phyloP scores from a whole-genome alignment of 176 grass and related monocot species.

The Hordeum marinum region DNA sequence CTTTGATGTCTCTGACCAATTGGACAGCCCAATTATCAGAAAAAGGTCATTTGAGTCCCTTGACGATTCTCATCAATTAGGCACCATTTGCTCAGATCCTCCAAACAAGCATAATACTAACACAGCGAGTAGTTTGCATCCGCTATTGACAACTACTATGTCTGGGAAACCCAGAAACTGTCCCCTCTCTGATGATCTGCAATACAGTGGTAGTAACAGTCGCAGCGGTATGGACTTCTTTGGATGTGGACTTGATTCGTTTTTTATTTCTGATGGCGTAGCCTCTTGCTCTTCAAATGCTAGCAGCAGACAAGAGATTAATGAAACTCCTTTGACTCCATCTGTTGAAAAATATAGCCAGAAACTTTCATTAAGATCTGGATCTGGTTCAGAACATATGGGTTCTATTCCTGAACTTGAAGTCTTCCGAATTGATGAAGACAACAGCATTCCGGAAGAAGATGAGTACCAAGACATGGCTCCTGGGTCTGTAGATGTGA shows the following conservation, averaged over 20 bases:
- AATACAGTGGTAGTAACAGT: conserved; percentile 32
- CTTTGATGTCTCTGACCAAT: conserved; percentile 30
- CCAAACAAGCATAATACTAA: background rate
- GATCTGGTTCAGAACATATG: conserved; percentile 28
- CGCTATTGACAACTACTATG: conserved; percentile 11
- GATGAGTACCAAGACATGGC: conserved; percentile 15
- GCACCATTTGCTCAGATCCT: background rate
- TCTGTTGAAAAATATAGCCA: conserved; percentile 38
- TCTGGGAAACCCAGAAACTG: conserved; percentile 40
- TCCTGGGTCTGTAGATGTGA: background rate
- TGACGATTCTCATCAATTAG: conserved; percentile 5
- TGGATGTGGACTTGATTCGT: conserved; percentile 29
- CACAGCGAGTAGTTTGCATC: background rate
- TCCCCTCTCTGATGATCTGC: conserved; percentile 31
- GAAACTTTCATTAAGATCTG: conserved; percentile 29
- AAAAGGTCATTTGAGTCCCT: conserved; percentile 16
- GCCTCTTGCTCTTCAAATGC: conserved; percentile 16
- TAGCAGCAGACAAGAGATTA: conserved; percentile 4
- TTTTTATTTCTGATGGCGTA: conserved; percentile 22
- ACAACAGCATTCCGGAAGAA: conserved; percentile 26
- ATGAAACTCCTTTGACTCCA: conserved; percentile 36
- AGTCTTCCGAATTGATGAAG: conserved; percentile 63
- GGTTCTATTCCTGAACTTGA: conserved; percentile 34
- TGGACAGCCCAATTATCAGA: conserved; percentile 19
- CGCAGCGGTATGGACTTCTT: conserved; percentile 25